Evolutionary conservation across 116 monocot genomes (phyloP), one percentile per base, ranked within the genome.

Genomic region (Trichopus zeylanicus): DNA sequence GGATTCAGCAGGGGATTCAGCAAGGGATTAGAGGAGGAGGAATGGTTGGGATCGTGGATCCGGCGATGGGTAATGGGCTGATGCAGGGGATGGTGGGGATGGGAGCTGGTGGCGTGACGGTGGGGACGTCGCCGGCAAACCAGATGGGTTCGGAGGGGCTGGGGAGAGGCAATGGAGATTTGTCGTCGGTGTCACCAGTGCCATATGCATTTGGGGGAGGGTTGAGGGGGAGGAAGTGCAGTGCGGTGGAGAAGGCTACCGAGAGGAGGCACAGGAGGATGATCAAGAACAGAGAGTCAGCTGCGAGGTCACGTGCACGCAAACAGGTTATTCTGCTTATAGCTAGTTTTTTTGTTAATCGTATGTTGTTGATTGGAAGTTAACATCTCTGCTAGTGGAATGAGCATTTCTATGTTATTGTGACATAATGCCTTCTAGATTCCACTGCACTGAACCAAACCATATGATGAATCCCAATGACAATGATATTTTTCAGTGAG

Each of bases 201-300:
- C 65, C 78, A 3, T 81, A 67, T 53, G 35, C 25, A n/a, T 58
- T 89, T 26, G 65, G 60, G 12, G 72, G 70, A 22, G 71, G 61
- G 30, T 8, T 65, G 21, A 63, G 75, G 55, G 62, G 76, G 51
- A 80, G 69, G 72, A 86, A 69, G 65, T 8, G 61, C 27, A 67
- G 69, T 29, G 59, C 46, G 1, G 76, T 86, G 57, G 85, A 85
- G 71, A 91, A 85, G 56, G 82, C 82, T 26, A 65, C 79, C 38
- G 86, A 86, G 64, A 78, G 86, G 68, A 71, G 86, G 46, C 86
- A 86, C 63, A 81, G 78, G 59, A 74, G 86, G 69, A 86, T 86
- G 86, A 86, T 86, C 26, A 86, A 86, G 65, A 86, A 86, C 62
- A 78, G 86, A 54, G 86, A 86, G 66, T 81, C 81, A 0, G 86